Percentiles rank a stretch among this genome's conserved stretches.
Evolutionary conservation across 495 filamentous ascomycete genomes (phyloP).

Genomic region (Hypoxylon trugodes): DNA sequence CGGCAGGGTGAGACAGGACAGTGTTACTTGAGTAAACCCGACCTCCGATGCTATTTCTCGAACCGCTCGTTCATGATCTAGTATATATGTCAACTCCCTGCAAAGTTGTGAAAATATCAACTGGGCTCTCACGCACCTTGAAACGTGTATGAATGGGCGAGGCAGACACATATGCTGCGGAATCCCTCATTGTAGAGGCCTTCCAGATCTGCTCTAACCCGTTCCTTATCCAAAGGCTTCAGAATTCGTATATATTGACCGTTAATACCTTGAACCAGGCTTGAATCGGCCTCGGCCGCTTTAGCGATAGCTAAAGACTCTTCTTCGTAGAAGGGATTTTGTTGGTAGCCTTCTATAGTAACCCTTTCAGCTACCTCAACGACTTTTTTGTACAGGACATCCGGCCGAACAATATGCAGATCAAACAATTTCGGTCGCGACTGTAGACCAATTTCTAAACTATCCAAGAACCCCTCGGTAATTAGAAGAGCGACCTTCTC

Average conservation of each 20-base stretch:
- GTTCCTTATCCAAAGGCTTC: constrained; percentile 31
- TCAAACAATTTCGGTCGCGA: constrained; percentile 83
- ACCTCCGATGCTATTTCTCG: constrained; percentile 65
- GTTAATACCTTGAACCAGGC: constrained; percentile 8
- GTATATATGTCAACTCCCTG: constrained; percentile 56
- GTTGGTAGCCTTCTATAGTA: constrained; percentile 8
- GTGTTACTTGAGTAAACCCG: constrained; percentile 69
- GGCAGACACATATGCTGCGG: constrained; percentile 54
- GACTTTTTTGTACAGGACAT: constrained; percentile 74
- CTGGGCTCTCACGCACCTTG: too few relatives aligned
- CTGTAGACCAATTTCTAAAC: constrained; percentile 86
- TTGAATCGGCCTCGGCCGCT: constrained; percentile 11
- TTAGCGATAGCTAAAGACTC: not conserved
- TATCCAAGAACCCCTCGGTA: constrained; percentile 90
- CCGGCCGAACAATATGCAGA: constrained; percentile 74
- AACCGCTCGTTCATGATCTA: constrained; percentile 66
- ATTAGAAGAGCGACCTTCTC: constrained; percentile 87
- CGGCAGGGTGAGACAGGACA: constrained; percentile 71
- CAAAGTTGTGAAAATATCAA: too few relatives aligned
- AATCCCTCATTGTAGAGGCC: constrained; percentile 32
- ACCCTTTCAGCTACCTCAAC: constrained; percentile 83
- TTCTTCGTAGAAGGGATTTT: constrained; percentile 8
- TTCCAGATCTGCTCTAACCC: constrained; percentile 12
- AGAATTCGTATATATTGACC: constrained; percentile 16
- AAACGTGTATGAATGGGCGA: constrained; percentile 67